phyloP scores from a whole-genome alignment of 2,329 filamentous ascomycete species.

The Aspergillus cejpii region DNA sequence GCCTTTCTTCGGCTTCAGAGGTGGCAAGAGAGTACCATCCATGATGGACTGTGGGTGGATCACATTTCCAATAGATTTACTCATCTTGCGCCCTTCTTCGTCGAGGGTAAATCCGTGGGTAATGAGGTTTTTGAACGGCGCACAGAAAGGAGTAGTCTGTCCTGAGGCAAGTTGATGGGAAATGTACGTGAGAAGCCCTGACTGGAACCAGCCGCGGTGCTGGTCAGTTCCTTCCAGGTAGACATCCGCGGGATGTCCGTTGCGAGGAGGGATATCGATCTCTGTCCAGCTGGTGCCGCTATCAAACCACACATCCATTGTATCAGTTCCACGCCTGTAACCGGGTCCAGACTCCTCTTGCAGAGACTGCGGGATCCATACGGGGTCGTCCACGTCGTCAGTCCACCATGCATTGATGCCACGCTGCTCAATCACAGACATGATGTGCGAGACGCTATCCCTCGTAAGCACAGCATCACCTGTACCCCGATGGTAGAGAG shows the following conservation, averaged over 20 bases:
- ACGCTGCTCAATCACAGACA: slow-evolving; percentile 65
- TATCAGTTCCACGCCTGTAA: slow-evolving; percentile 76
- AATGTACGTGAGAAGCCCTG: slow-evolving; percentile 79
- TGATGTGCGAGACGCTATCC: slow-evolving; percentile 76
- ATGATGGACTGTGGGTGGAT: slow-evolving; percentile 78
- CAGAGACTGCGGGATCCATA: slow-evolving; percentile 67
- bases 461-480: slow-evolving; percentile 72
- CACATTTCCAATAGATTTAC: slow-evolving; percentile 88
- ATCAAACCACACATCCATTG: slow-evolving; percentile 99
- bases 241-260: slow-evolving; percentile 58
- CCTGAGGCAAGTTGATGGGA: slow-evolving; percentile 47
- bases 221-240: slow-evolving; percentile 95
- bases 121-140: slow-evolving; percentile 83
- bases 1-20: slow-evolving; percentile 57
- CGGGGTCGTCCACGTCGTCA: slow-evolving; percentile 64
- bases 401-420: slow-evolving; percentile 95
- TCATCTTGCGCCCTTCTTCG: slow-evolving; percentile 91
- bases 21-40: slow-evolving; percentile 69
- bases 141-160: slow-evolving; percentile 32
- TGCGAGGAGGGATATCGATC: slow-evolving; percentile 33
- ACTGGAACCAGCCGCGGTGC: slow-evolving; percentile 98
- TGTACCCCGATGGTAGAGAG: slow-evolving; percentile 63
- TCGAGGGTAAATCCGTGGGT: slow-evolving; percentile 96
- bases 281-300: slow-evolving; percentile 87
- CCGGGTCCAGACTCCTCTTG: slow-evolving; percentile 37